phyloP scores from a whole-genome alignment of 768 basidiomycete genomes.

The Amanita thiersii region DNA sequence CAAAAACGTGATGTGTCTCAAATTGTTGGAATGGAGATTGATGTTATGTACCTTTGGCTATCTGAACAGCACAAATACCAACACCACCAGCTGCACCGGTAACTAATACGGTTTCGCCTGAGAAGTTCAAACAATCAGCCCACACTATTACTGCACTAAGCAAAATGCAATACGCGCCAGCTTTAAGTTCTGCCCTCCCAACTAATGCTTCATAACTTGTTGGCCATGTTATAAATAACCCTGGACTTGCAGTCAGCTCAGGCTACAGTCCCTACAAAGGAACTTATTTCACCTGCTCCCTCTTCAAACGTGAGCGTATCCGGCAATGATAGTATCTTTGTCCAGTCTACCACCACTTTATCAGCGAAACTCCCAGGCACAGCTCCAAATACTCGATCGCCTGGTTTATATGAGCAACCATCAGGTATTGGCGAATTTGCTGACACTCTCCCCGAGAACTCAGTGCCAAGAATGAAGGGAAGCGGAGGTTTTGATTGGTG shows the following conservation, averaged over 20 bases:
- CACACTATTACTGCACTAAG: neutral
- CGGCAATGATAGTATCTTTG: slow-evolving; percentile 57
- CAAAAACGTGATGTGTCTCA: slow-evolving; percentile 1
- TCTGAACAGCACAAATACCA: slow-evolving; percentile 84
- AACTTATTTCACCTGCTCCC: slow-evolving; percentile 57
- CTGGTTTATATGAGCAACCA: slow-evolving; percentile 70
- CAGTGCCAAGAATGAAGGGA: slow-evolving; percentile 79
- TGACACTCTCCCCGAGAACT: slow-evolving; percentile 79
- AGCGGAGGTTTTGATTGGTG: slow-evolving; percentile 79
- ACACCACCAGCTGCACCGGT: slow-evolving; percentile 97
- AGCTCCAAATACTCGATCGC: slow-evolving; percentile 85
- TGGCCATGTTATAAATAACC: slow-evolving; percentile 82
- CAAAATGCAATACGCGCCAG: slow-evolving; percentile 36
- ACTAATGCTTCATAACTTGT: slow-evolving; percentile 92
- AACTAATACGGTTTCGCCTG: slow-evolving; percentile 88
- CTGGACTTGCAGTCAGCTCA: slow-evolving; percentile 24
- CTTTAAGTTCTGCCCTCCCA: slow-evolving; percentile 71
- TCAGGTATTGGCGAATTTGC: slow-evolving; percentile 65
- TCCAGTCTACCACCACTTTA: slow-evolving; percentile 48
- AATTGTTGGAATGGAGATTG: neutral
- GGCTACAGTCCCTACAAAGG: neutral
- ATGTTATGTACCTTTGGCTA: slow-evolving; percentile 68
- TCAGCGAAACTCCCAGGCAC: slow-evolving; percentile 79
- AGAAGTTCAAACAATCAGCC: neutral
- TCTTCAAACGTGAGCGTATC: slow-evolving; percentile 73